These are phyloP conservation scores for Kregervanrija fluxuum DNA, from an alignment of 805 yeast genomes.

Conservation along the genomic window DNA sequence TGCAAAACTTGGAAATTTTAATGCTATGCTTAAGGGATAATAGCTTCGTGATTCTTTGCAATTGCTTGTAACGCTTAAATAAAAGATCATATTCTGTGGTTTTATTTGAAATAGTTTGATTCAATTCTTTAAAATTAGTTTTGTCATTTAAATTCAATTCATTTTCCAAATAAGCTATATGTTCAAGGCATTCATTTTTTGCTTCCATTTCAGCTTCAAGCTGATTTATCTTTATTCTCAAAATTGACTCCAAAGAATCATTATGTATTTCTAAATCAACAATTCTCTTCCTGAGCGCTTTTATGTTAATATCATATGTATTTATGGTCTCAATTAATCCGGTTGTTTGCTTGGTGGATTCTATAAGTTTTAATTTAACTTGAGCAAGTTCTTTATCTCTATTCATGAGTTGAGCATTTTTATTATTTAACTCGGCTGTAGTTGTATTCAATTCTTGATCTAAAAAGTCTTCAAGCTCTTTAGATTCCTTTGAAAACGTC, in stretches of 20 bases:
- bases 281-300: constrained; percentile 10
- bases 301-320: constrained; percentile 2
- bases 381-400: constrained; percentile 3
- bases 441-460: constrained; percentile 16
- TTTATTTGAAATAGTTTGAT: neutral
- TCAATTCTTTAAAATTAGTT: too few relatives aligned
- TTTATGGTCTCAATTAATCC: neutral
- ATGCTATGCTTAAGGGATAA: constrained; percentile 13
- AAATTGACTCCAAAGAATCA: constrained; percentile 18
- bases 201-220: constrained; percentile 8
- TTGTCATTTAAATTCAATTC: constrained; percentile 6
- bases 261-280: constrained; percentile 18
- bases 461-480: constrained; percentile 19
- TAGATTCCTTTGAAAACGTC: constrained; percentile 16
- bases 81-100: neutral
- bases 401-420: neutral
- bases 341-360: neutral
- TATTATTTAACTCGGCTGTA: constrained; percentile 1
- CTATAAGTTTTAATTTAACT: neutral
- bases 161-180: constrained; percentile 19
- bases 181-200: constrained; percentile 17
- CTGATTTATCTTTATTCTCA: constrained; percentile 12
- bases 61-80: neutral
- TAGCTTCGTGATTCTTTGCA: neutral
- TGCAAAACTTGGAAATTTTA: constrained; percentile 18